Percentiles rank a stretch among this genome's conserved stretches.
Conservation (phyloP, 1,139 yeast species). For the Maudiozyma humilis region DNA sequence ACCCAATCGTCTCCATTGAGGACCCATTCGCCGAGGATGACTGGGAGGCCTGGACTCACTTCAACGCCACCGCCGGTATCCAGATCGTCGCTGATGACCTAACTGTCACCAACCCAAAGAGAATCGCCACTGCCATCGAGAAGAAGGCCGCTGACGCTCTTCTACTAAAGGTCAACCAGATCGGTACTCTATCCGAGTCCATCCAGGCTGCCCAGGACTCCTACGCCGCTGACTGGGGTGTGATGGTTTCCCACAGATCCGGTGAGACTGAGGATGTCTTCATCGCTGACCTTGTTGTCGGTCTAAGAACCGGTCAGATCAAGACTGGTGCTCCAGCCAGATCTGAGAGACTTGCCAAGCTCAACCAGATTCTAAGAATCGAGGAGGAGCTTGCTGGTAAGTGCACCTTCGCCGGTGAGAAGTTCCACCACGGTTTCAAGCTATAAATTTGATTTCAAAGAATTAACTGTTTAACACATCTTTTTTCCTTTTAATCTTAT, state of each 20-base stretch:
- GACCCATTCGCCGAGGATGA: slow-evolving; percentile 98
- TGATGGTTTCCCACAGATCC: slow-evolving; percentile 95
- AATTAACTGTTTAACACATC: background rate
- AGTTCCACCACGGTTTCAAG: slow-evolving; percentile 52
- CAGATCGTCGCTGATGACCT: slow-evolving; percentile 96
- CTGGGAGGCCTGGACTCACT: slow-evolving; percentile 95
- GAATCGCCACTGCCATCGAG: slow-evolving; percentile 90
- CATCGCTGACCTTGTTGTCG: slow-evolving; percentile 94
- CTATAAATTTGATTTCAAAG: slow-evolving; percentile 20
- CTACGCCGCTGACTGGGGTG: slow-evolving; percentile 92
- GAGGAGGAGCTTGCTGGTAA: slow-evolving; percentile 95
- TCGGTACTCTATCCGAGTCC: slow-evolving; percentile 85
- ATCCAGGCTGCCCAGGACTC: slow-evolving; percentile 89
- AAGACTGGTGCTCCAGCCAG: slow-evolving; percentile 99
- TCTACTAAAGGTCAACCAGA: slow-evolving; percentile 91
- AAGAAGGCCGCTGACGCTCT: slow-evolving; percentile 89
- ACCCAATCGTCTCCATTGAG: slow-evolving; percentile 95
- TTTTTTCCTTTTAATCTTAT: background rate
- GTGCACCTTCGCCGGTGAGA: slow-evolving; percentile 86
- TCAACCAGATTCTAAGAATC: slow-evolving; percentile 91
- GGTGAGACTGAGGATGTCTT: slow-evolving; percentile 98
- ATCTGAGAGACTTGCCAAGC: slow-evolving; percentile 97
- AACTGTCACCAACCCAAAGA: slow-evolving; percentile 92
- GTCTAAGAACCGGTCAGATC: slow-evolving; percentile 94
- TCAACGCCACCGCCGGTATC: slow-evolving; percentile 63